Conservation (phyloP, 495 filamentous ascomycete genomes). For the Penicillium chermesinum region DNA sequence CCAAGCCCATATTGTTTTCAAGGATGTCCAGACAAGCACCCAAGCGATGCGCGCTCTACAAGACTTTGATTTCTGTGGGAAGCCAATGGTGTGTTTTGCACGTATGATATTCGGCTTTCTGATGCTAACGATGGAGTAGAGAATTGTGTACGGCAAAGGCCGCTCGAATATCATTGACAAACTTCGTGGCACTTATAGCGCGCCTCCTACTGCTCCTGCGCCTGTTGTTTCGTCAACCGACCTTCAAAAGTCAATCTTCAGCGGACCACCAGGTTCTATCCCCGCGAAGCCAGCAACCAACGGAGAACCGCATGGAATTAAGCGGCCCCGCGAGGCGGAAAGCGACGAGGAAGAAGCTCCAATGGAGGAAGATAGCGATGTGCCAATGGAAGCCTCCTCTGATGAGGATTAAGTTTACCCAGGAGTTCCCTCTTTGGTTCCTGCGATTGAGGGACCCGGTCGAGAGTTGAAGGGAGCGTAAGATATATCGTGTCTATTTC, state of each 20-base stretch:
- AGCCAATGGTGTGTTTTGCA: constrained; percentile 64
- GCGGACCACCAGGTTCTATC: constrained; percentile 52
- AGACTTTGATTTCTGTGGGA: constrained; percentile 81
- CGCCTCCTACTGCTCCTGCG: constrained; percentile 47
- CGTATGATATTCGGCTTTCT: neutral
- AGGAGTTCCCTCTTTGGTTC: neutral
- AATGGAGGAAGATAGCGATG: constrained; percentile 66
- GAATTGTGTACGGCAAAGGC: constrained; percentile 81
- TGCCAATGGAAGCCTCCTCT: constrained; percentile 51
- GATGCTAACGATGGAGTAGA: constrained; percentile 42
- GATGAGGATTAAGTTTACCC: constrained; percentile 41
- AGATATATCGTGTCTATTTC: neutral
- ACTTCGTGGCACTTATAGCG: constrained; percentile 81
- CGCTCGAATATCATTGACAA: constrained; percentile 82
- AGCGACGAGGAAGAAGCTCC: constrained; percentile 62
- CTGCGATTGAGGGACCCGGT: neutral
- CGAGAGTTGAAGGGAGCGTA: neutral
- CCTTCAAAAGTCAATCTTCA: constrained; percentile 78
- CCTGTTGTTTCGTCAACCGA: constrained; percentile 62
- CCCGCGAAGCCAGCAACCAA: constrained; percentile 37
- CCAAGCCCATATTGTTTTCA: constrained; percentile 88
- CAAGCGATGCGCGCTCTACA: constrained; percentile 86
- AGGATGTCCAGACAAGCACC: constrained; percentile 79
- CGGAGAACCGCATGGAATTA: constrained; percentile 45
- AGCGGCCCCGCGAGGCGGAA: constrained; percentile 70